Percentiles rank a stretch among this genome's conserved stretches.
phyloP scores from a whole-genome alignment of 306 rosid species.

The Dryas alaskensis region DNA sequence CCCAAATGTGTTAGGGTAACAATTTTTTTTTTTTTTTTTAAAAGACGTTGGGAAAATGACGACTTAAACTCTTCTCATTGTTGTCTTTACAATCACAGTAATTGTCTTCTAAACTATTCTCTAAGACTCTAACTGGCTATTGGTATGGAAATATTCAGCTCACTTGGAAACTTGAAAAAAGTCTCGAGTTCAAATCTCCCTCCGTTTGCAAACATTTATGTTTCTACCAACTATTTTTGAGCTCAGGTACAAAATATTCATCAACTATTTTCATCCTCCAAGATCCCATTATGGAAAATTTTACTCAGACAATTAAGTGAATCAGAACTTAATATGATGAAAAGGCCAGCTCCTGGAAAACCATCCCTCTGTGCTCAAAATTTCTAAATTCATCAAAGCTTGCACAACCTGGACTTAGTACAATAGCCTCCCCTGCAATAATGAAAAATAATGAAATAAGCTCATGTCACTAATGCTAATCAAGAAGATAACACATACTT shows the following conservation, averaged over 20 bases:
- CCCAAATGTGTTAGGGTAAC: no score
- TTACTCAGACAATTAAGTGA: background rate
- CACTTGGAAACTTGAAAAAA: no score
- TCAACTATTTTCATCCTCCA: background rate
- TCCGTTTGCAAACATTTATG: no score
- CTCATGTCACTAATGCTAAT: background rate
- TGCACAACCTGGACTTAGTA: slow-evolving; percentile 34
- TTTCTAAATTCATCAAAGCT: slow-evolving; percentile 37
- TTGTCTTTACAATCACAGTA: no score
- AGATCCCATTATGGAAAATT: background rate
- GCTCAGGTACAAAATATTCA: background rate
- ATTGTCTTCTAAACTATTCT: no score
- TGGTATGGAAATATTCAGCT: no score
- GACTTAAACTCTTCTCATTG: no score
- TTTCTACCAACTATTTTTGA: background rate
- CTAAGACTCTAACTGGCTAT: no score
- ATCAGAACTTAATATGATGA: slow-evolving; percentile 11
- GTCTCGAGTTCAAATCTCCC: no score
- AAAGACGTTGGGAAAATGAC: no score
- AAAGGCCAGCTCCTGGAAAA: slow-evolving; percentile 32
- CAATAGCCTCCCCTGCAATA: slow-evolving; percentile 30
- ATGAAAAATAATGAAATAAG: background rate
- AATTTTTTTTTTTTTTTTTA: no score
- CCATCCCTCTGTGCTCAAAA: slow-evolving; percentile 40
- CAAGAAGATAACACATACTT: no score